These are phyloP conservation scores for Boletales sp. DNA, from an alignment of 768 basidiomycete genomes.

Conservation along the genomic window DNA sequence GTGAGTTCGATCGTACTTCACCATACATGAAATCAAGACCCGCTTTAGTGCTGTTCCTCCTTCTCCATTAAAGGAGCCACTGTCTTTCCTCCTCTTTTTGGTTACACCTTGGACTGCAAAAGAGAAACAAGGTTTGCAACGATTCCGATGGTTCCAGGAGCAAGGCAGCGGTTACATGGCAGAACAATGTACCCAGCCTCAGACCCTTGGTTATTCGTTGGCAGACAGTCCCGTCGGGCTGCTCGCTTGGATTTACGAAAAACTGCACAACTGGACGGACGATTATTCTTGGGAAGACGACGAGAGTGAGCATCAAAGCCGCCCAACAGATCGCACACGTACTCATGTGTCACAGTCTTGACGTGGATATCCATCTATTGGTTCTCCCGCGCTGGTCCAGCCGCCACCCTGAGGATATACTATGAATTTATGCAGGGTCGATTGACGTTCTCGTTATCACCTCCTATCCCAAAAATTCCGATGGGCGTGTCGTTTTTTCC, in stretches of 20 bases:
- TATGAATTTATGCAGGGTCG: slow-evolving; percentile 37
- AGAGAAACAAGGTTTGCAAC: slow-evolving; percentile 25
- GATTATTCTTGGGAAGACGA: slow-evolving; percentile 56
- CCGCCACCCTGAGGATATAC: slow-evolving; percentile 57
- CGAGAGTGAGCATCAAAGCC: slow-evolving; percentile 35
- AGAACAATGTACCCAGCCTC: slow-evolving; percentile 42
- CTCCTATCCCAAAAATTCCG: slow-evolving; percentile 32
- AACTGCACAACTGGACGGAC: slow-evolving; percentile 48
- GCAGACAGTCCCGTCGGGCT: slow-evolving; percentile 56
- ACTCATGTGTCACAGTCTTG: slow-evolving; percentile 38
- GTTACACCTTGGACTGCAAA: slow-evolving; percentile 26
- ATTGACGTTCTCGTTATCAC: rapidly evolving
- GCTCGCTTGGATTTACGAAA: slow-evolving; percentile 56
- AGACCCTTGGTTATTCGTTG: slow-evolving; percentile 52
- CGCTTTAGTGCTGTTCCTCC: slow-evolving; percentile 23
- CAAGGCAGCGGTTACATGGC: slow-evolving; percentile 30
- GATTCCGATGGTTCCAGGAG: slow-evolving; percentile 13
- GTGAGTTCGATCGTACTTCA: slow-evolving; percentile 26
- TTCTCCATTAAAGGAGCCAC: slow-evolving; percentile 18
- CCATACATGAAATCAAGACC: neutral
- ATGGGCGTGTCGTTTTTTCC: slow-evolving; percentile 54
- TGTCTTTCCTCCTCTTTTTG: slow-evolving; percentile 26
- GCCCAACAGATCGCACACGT: neutral
- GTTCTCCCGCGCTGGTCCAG: slow-evolving; percentile 57
- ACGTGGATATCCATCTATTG: slow-evolving; percentile 59